phyloP scores from a whole-genome alignment of 441 rosid species.

The Pelargonium australe region DNA sequence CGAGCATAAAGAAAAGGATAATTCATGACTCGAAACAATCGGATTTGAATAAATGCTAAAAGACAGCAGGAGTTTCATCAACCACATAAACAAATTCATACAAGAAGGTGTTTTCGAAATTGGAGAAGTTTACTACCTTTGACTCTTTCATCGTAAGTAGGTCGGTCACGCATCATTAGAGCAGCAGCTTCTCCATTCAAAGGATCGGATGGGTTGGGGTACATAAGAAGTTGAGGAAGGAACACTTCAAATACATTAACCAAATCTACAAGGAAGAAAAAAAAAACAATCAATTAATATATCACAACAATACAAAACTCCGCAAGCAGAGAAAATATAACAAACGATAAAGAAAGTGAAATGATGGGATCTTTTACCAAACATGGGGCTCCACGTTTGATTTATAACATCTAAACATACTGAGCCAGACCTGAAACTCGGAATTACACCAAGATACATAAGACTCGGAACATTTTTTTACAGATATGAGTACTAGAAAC shows the following conservation, averaged over 20 bases:
- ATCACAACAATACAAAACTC: background rate
- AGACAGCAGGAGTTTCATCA: background rate
- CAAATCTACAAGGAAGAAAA: slow-evolving; percentile 40
- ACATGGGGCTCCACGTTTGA: slow-evolving; percentile 97
- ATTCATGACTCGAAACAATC: background rate
- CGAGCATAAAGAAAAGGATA: background rate
- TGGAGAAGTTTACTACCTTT: slow-evolving; percentile 45
- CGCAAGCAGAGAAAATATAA: background rate
- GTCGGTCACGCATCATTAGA: slow-evolving; percentile 76
- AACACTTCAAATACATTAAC: slow-evolving; percentile 92
- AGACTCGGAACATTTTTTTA: slow-evolving; percentile 6
- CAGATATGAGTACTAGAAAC: background rate
- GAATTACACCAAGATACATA: background rate
- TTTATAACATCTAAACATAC: slow-evolving; percentile 94
- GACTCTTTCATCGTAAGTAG: slow-evolving; percentile 70
- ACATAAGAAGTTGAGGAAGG: slow-evolving; percentile 91
- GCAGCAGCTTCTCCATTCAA: slow-evolving; percentile 96
- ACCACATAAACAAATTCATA: background rate
- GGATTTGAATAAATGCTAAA: background rate
- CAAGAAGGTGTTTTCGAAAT: background rate
- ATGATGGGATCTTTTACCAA: slow-evolving; percentile 34
- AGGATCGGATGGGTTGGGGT: slow-evolving; percentile 91
- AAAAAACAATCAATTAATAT: slow-evolving; percentile 2
- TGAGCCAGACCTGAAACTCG: slow-evolving; percentile 77
- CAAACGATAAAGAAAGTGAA: background rate